Conservation (phyloP, 352 stramenopile genomes). For the Pythium oligandrum region DNA sequence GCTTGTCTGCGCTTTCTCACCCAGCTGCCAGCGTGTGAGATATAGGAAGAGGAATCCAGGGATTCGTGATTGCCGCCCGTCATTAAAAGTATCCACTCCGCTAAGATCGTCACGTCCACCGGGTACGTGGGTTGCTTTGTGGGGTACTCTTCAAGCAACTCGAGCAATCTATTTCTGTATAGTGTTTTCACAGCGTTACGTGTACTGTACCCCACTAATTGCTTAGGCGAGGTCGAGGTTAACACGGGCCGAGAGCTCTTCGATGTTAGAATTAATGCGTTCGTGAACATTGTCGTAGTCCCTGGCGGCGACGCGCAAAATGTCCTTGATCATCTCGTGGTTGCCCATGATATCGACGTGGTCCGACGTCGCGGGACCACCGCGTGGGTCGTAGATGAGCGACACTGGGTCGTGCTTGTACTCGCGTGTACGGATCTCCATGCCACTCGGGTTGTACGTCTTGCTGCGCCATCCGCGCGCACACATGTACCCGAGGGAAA, state of each 20-base stretch:
- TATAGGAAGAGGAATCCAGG: no score
- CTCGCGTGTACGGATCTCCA: slow-evolving; percentile 84
- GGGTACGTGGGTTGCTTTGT: no score
- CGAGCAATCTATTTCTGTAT: no score
- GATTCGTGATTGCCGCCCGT: no score
- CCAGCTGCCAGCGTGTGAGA: no score
- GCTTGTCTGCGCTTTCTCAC: no score
- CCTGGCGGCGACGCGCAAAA: slow-evolving; percentile 53
- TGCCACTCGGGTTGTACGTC: slow-evolving; percentile 83
- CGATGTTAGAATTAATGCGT: slow-evolving; percentile 64
- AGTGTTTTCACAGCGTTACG: no score
- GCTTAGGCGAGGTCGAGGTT: slow-evolving; percentile 2
- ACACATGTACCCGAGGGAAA: slow-evolving; percentile 95
- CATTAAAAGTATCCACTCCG: no score
- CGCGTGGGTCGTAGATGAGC: slow-evolving; percentile 64
- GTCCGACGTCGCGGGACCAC: slow-evolving; percentile 75
- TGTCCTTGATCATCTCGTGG: slow-evolving; percentile 81
- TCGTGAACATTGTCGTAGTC: slow-evolving; percentile 70
- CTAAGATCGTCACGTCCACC: no score
- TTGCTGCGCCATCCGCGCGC: slow-evolving; percentile 74
- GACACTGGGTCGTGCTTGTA: slow-evolving; percentile 73
- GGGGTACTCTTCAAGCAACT: no score
- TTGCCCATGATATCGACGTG: slow-evolving; percentile 97
- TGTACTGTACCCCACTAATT: no score
- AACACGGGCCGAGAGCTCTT: slow-evolving; percentile 56